Evolutionary conservation across 768 basidiomycete species (phyloP).

Genomic region (Clavaria fumosa): DNA sequence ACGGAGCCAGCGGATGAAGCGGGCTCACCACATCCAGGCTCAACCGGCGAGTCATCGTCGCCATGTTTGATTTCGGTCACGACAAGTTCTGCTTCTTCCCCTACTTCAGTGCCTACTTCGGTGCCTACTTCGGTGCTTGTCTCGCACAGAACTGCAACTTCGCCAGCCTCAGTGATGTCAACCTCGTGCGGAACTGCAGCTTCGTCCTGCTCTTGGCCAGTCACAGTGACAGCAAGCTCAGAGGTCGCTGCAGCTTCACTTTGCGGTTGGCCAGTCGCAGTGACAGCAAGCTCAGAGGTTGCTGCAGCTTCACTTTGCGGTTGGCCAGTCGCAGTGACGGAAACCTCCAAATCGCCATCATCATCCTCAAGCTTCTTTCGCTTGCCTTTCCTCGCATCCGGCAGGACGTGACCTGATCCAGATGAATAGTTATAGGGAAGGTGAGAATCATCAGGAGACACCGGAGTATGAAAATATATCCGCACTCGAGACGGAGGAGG

Average conservation of each 20-base stretch:
- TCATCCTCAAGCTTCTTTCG: slow-evolving; percentile 84
- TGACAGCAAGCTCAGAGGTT: slow-evolving; percentile 43
- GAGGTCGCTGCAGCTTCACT: slow-evolving; percentile 61
- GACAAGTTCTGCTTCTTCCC: too few species aligned
- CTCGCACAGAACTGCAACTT: too few species aligned
- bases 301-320: slow-evolving; percentile 30
- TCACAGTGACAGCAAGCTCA: slow-evolving; percentile 25
- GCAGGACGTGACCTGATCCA: slow-evolving; percentile 29
- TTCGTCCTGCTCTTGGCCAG: slow-evolving; percentile 25
- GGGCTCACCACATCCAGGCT: too few species aligned
- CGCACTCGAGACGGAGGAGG: slow-evolving; percentile 67
- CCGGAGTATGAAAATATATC: slow-evolving; percentile 86
- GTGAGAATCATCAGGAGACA: slow-evolving; percentile 65
- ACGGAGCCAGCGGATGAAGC: too few species aligned
- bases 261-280: slow-evolving; percentile 40
- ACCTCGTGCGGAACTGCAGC: slow-evolving; percentile 27
- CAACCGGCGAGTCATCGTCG: too few species aligned
- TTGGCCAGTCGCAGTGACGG: too few species aligned
- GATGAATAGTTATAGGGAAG: slow-evolving; percentile 46
- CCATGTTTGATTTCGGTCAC: too few species aligned
- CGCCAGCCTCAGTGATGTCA: slow-evolving; percentile 23
- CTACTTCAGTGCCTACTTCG: slow-evolving; percentile 26
- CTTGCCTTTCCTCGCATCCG: slow-evolving; percentile 65
- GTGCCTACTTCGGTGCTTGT: slow-evolving; percentile 19
- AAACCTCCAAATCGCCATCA: slow-evolving; percentile 65